A percentile compares a stretch with the other conserved stretches of the same genome.
These are phyloP conservation scores for Cyclanthera cordifolia DNA, from an alignment of 306 rosid genomes.

Conservation along the genomic window DNA sequence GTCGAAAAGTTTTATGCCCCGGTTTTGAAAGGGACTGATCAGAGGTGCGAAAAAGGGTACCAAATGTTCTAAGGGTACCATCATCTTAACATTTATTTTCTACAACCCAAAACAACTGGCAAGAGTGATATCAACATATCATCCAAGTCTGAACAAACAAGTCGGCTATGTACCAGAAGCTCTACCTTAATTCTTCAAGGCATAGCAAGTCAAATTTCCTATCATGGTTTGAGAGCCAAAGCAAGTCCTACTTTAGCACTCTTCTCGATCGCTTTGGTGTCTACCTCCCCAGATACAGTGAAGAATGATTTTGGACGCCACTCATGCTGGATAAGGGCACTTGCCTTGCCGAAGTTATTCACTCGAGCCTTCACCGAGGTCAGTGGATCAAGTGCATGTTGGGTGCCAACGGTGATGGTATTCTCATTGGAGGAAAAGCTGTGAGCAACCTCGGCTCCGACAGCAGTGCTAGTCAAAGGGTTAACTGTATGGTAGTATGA, in stretches of 20 bases:
- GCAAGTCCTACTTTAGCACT: conserved; percentile 76
- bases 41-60: conserved; percentile 1
- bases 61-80: conserved; percentile 17
- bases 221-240: conserved; percentile 77
- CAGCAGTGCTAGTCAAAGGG: conserved; percentile 53
- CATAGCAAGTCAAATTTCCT: conserved; percentile 15
- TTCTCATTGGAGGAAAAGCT: conserved; percentile 57
- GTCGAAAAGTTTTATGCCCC: conserved; percentile 17
- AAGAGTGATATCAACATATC: neutral
- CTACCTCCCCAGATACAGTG: conserved; percentile 90
- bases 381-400: conserved; percentile 65
- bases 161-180: conserved; percentile 26
- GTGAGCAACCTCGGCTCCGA: conserved; percentile 72
- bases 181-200: conserved; percentile 24
- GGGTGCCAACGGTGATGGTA: conserved; percentile 63
- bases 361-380: conserved; percentile 59
- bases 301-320: conserved; percentile 87
- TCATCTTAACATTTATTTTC: conserved; percentile 29
- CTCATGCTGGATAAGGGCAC: conserved; percentile 80
- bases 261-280: conserved; percentile 75
- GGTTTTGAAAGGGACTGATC: conserved; percentile 5
- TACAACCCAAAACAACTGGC: conserved; percentile 20
- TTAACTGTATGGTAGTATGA: conserved; percentile 65
- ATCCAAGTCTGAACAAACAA: conserved; percentile 21
- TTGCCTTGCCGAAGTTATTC: conserved; percentile 62